Percentiles rank a stretch among this genome's conserved stretches.
These are phyloP conservation scores for Scedosporium minutisporum DNA, from an alignment of 2,329 filamentous ascomycete genomes.

Conservation along the genomic window DNA sequence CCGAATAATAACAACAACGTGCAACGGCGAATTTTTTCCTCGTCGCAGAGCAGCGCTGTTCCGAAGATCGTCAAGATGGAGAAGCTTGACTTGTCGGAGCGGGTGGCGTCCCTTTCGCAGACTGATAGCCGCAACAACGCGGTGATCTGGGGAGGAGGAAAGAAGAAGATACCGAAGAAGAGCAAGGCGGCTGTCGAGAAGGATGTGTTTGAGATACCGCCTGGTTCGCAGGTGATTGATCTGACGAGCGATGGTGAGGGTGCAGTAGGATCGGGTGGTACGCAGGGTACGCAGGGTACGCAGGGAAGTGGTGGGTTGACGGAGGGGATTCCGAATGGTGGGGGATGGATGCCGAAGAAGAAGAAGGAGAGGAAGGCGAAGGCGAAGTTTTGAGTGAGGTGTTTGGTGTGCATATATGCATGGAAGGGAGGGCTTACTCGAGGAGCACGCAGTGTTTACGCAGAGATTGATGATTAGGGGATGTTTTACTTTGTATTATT, in stretches of 20 bases:
- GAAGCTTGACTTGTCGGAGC: neutral
- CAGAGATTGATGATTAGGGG: no score
- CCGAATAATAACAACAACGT: neutral
- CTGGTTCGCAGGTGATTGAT: conserved; percentile 4
- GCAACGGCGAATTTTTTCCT: neutral
- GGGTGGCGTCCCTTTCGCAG: neutral
- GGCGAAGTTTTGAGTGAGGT: neutral
- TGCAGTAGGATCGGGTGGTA: neutral
- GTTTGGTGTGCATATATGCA: neutral
- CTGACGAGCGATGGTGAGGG: neutral
- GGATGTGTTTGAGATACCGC: conserved; percentile 1
- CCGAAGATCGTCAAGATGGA: neutral
- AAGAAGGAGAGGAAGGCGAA: neutral
- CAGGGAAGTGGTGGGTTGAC: neutral
- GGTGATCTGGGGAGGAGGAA: neutral
- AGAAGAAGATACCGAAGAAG: neutral
- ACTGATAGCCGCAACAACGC: neutral
- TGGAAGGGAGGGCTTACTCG: neutral
- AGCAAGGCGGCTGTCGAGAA: neutral
- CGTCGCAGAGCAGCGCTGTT: neutral
- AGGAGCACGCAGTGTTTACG: no score
- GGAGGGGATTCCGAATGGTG: neutral
- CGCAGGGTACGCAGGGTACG: neutral
- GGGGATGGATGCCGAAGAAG: neutral
- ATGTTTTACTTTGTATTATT: no score